Percentiles rank a stretch among this genome's conserved stretches.
Evolutionary conservation across 805 yeast species (phyloP).

Genomic region (Kodamaea leandrae): DNA sequence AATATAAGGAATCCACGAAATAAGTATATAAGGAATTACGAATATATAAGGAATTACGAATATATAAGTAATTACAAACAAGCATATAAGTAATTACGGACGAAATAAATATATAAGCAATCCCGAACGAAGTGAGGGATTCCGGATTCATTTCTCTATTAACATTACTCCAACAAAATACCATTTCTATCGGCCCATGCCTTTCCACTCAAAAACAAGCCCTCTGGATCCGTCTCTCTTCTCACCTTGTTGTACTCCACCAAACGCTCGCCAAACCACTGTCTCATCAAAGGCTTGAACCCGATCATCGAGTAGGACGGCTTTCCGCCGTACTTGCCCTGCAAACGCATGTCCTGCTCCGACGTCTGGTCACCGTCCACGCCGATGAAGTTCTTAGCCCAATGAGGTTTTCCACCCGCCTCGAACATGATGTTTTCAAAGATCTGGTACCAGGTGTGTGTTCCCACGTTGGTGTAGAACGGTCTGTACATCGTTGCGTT

Average conservation of each 20-base stretch:
- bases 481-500: slow-evolving; percentile 97
- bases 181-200: slow-evolving; percentile 87
- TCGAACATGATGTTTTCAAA: slow-evolving; percentile 76
- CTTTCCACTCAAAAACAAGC: slow-evolving; percentile 72
- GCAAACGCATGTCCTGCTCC: slow-evolving; percentile 37
- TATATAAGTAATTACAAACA: no score
- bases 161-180: no score
- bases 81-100: no score
- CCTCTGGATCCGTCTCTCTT: slow-evolving; percentile 71
- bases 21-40: no score
- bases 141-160: no score
- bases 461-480: slow-evolving; percentile 70
- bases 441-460: slow-evolving; percentile 75
- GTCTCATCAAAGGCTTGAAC: slow-evolving; percentile 60
- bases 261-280: slow-evolving; percentile 80
- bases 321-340: slow-evolving; percentile 39
- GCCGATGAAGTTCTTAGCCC: slow-evolving; percentile 96
- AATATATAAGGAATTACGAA: no score
- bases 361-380: slow-evolving; percentile 36
- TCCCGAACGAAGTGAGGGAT: no score
- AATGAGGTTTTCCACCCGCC: slow-evolving; percentile 92
- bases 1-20: no score
- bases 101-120: no score
- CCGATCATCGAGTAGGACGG: slow-evolving; percentile 77
- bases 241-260: slow-evolving; percentile 60